Conservation (phyloP, 495 filamentous ascomycete species). For the Elaphomyces granulatus region DNA sequence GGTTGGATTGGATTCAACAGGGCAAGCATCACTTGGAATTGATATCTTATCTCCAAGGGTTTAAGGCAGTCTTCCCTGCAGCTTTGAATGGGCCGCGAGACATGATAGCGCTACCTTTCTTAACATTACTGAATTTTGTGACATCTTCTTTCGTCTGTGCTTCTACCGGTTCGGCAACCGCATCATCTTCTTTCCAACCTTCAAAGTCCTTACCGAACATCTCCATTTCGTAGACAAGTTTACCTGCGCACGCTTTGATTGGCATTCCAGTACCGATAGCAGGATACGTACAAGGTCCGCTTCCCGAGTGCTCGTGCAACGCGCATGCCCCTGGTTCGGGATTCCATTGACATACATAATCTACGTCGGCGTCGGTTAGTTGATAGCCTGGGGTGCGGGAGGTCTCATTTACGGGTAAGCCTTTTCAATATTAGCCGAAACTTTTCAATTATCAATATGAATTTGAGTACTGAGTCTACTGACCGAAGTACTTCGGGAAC, state of each 20-base stretch:
- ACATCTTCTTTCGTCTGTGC: constrained; percentile 52
- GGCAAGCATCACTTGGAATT: too few relatives aligned
- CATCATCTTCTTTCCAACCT: constrained; percentile 47
- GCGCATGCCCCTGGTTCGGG: too few relatives aligned
- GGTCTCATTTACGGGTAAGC: constrained; percentile 97
- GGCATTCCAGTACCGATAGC: constrained; percentile 97
- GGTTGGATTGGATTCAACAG: too few relatives aligned
- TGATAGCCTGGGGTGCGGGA: too few relatives aligned
- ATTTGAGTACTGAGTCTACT: too few relatives aligned
- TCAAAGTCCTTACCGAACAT: constrained; percentile 84
- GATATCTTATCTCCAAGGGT: constrained; percentile 85
- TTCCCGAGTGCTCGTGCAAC: constrained; percentile 82
- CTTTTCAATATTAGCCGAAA: too few relatives aligned
- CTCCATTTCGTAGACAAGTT: constrained; percentile 74
- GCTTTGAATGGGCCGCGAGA: too few relatives aligned
- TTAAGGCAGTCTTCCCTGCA: constrained; percentile 71
- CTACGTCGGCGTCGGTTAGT: too few relatives aligned
- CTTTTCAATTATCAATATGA: too few relatives aligned
- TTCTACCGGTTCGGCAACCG: constrained; percentile 26
- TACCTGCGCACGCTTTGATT: constrained; percentile 95
- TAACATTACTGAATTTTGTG: constrained; percentile 85
- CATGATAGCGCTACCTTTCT: too few relatives aligned
- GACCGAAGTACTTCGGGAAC: constrained; percentile 81
- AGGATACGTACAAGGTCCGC: constrained; percentile 70
- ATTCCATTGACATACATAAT: too few relatives aligned